phyloP scores from a whole-genome alignment of 1,139 yeast species.

The Saccharomyces hybrid region DNA sequence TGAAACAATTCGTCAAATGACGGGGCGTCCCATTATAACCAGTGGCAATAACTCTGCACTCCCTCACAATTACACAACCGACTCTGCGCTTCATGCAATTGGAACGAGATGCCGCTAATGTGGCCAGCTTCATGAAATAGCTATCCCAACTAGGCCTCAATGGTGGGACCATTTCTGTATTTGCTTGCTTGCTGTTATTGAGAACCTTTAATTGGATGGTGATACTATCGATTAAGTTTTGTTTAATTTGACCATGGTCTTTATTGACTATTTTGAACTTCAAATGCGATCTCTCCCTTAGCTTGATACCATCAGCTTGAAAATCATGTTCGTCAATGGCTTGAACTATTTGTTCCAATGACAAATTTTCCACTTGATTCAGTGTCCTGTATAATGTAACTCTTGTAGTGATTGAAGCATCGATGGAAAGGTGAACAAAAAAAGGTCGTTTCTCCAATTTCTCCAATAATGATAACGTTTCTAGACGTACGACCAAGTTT shows the following conservation, averaged over 20 bases:
- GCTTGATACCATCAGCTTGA: conserved; percentile 12
- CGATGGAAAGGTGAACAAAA: conserved; percentile 71
- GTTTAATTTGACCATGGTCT: conserved; percentile 5
- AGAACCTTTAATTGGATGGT: conserved; percentile 11
- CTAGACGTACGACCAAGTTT: conserved; percentile 52
- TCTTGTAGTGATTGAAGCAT: conserved; percentile 60
- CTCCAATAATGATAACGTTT: conserved; percentile 39
- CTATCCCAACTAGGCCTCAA: conserved; percentile 94
- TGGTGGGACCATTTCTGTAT: conserved; percentile 36
- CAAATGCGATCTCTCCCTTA: conserved; percentile 23
- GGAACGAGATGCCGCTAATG: conserved; percentile 82
- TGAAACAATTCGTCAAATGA: conserved; percentile 78
- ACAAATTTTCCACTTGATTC: conserved; percentile 1
- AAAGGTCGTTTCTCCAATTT: conserved; percentile 69
- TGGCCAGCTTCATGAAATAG: conserved; percentile 88
- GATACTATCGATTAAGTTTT: conserved; percentile 12
- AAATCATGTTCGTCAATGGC: conserved; percentile 17
- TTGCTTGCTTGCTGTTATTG: conserved; percentile 6
- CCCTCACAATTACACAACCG: conserved; percentile 89
- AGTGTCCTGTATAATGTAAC: conserved; percentile 22
- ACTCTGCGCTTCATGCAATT: conserved; percentile 97
- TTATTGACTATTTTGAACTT: conserved; percentile 15
- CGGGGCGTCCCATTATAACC: conserved; percentile 98
- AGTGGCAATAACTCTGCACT: conserved; percentile 81
- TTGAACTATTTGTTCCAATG: conserved; percentile 9